Conservation (phyloP, 2,329 filamentous ascomycete species). For the Cercospora citrullina region DNA sequence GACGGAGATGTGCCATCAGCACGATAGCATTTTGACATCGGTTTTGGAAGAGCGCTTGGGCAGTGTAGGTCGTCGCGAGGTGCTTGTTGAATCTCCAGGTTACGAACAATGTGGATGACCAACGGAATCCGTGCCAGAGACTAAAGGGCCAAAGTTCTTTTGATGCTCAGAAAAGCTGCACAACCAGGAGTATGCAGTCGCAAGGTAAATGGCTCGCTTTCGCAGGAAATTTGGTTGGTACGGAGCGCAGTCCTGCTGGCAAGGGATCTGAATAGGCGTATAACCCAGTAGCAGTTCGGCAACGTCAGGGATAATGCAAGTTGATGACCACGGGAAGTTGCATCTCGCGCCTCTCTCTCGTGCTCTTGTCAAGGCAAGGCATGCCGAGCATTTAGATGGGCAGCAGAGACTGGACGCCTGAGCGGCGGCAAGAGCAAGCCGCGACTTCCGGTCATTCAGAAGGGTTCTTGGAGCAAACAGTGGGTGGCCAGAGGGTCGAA, state of each 20-base stretch:
- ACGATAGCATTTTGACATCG: not conserved
- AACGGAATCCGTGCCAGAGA: not conserved
- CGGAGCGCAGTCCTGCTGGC: conserved; percentile 11
- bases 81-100: not conserved
- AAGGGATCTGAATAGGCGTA: conserved; percentile 12
- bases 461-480: conserved; percentile 3
- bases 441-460: conserved; percentile 6
- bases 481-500: conserved; percentile 5
- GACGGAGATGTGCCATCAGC: not conserved
- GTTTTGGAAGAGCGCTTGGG: not conserved
- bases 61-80: not conserved
- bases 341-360: conserved; percentile 2
- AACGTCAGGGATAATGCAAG: conserved; percentile 10
- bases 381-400: conserved; percentile 9
- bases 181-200: conserved; percentile 13
- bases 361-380: conserved; percentile 11
- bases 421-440: conserved; percentile 21
- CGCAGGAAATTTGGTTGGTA: conserved; percentile 19
- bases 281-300: not conserved
- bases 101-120: not conserved
- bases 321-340: conserved; percentile 11
- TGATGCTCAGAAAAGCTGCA: conserved; percentile 9
- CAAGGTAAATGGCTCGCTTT: conserved; percentile 12
- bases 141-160: not conserved
- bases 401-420: conserved; percentile 5